Percentiles rank a stretch among this genome's conserved stretches.
Conservation (phyloP, 306 rosid genomes). For the Cucurbita maxima region DNA sequence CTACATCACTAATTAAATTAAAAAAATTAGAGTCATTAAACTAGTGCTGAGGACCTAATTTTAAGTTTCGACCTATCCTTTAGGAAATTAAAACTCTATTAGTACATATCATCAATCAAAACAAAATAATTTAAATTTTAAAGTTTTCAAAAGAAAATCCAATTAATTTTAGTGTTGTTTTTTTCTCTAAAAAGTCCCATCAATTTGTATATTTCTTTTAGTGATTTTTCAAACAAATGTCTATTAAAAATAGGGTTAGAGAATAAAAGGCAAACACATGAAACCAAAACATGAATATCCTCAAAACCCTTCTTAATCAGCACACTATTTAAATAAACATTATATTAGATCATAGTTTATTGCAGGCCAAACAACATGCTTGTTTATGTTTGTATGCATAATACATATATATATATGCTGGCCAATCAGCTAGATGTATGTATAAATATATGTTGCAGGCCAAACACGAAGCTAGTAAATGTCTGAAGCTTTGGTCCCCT, state of each 20-base stretch:
- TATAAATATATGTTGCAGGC: not conserved
- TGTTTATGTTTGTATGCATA: not conserved
- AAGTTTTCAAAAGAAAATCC: too few species aligned
- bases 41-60: too few species aligned
- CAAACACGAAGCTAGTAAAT: not conserved
- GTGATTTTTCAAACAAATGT: not conserved
- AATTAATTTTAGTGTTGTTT: too few species aligned
- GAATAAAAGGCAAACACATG: not conserved
- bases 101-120: too few species aligned
- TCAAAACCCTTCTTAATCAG: not conserved
- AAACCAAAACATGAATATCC: not conserved
- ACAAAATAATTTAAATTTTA: too few species aligned
- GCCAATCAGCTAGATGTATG: not conserved
- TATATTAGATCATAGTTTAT: not conserved
- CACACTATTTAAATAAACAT: not conserved
- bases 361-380: slow-evolving; percentile 2
- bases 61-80: too few species aligned
- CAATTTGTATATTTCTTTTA: too few species aligned
- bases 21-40: too few species aligned
- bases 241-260: not conserved
- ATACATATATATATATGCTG: not conserved
- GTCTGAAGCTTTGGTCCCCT: not conserved
- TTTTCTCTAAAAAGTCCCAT: too few species aligned
- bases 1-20: too few species aligned
- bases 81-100: too few species aligned